Base-by-base conservation (phyloP, 23 red algal species). In the Gracilaria vermiculophylla region DNA sequence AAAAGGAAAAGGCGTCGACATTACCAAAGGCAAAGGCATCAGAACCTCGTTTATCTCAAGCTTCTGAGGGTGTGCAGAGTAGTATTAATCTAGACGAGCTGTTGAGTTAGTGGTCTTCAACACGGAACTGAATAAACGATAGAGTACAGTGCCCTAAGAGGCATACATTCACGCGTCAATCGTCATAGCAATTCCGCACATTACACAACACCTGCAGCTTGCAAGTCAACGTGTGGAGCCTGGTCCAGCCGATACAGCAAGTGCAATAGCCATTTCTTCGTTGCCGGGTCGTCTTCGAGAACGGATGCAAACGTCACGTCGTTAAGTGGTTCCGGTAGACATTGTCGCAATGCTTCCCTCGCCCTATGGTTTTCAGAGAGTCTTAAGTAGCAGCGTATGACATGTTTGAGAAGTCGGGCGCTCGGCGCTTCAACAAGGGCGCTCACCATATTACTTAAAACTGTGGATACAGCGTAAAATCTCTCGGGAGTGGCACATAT, bases 381-480 rank as follows among this genome's bases (percentile, higher is more conserved):
- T 17, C 97, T 88, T 53, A 99, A 72, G 58, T 99, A 99, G 71
- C 97, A 99, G 20, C 97, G 89, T 55, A 99, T 94, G 36, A 99
- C 92, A 48, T 99, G 97, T 55, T 99, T 99, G 4, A 99, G 72
- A 23, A 99, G 90, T 39, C 97, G 91, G 13, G 86, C 89, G 19
- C 88, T 94, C 24, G 97, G 97, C 37, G 89, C 88, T 81, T 99
- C 90, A 15, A 92, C 80, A 3, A 99, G 60, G 33, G 92, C 92
- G 24, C 31, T 80, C 0, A 99, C 97, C 97, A 99, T 99, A 79
- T 89, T 99, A 36, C 77, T 56, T 32, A 99, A 77, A 28, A 99
- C 97, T 2, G 93, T 99, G 53, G 88, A 94, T 7, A 99, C 94
- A 11, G 97, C 97, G 73, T 99, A 99, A 52, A 99, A 99, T 60